Evolutionary conservation across 768 basidiomycete species (phyloP).

Genomic region (Chlorophyllum brunneum): DNA sequence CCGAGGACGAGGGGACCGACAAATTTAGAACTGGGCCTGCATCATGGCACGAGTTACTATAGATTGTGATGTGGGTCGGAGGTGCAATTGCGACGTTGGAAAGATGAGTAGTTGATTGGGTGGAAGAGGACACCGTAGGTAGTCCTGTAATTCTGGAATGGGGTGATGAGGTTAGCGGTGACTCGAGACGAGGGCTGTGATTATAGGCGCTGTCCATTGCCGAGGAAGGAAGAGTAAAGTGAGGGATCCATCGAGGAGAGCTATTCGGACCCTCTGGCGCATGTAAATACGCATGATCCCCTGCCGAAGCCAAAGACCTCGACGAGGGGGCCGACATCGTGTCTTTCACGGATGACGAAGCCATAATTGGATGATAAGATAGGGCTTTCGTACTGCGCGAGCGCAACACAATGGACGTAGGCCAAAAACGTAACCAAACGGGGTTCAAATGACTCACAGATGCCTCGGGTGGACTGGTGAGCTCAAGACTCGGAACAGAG

Average conservation of each 20-base stretch:
- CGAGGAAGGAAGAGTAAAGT: constrained; percentile 18
- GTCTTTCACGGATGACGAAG: constrained; percentile 18
- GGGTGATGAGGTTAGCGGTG: constrained; percentile 48
- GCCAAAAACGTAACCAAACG: constrained; percentile 22
- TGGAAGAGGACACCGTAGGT: constrained; percentile 45
- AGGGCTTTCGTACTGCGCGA: constrained; percentile 14
- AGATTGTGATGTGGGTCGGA: constrained; percentile 29
- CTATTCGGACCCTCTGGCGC: constrained; percentile 20
- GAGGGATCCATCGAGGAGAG: constrained; percentile 17
- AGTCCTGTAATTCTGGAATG: constrained; percentile 54
- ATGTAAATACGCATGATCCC: constrained; percentile 18
- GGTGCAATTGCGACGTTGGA: constrained; percentile 49
- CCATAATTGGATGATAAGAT: constrained; percentile 19
- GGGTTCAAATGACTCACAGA: constrained; percentile 31
- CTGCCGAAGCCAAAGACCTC: constrained; percentile 20
- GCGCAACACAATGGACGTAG: constrained; percentile 24
- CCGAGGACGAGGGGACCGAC: constrained; percentile 38
- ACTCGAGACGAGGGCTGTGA: constrained; percentile 30
- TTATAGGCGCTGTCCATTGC: constrained; percentile 13
- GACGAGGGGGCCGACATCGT: constrained; percentile 19
- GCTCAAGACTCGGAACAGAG: not conserved
- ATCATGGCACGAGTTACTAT: constrained; percentile 42
- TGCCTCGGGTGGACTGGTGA: constrained; percentile 8
- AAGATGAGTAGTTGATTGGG: constrained; percentile 21
- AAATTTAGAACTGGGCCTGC: constrained; percentile 41